Evolutionary conservation across 2,329 filamentous ascomycete genomes (phyloP), one percentile per base, ranked within the genome.

Genomic region (Epichloe uncinata): DNA sequence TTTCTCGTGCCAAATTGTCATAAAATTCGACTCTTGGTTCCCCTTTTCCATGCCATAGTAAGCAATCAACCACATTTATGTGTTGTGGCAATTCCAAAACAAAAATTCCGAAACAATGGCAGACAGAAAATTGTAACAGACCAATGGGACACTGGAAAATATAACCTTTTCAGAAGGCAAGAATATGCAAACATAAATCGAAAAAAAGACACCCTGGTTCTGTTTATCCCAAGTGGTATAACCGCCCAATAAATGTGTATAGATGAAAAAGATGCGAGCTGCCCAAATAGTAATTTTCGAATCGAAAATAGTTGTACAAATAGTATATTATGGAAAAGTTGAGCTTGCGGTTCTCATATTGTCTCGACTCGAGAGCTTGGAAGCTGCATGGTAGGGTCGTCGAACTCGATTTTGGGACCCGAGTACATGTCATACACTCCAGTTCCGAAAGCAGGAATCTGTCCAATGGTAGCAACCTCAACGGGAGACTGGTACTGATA

Each of bases 401-500:
- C 76, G 50, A 72, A 79, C 55, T 81, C 78, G 22, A 77, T 64
- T 66, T 82, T 81, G 41, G 70, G 68, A 3, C 58, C 62, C 13
- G 59, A 64, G 70, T 77, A 82, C 2, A 74, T 63, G 54, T 77
- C 74, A 54, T 74, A 75, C 15, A 75, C 66, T n/a, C 65, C 67
- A 16, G 71, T 66, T 5, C 70, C 69, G 52, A 73, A 79, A 6
- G 71, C 64, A 12, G 74, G 73, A 4, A 78, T 56, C 54, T 73
- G 70, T 16, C 75, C 70, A 48, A 79, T 77, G 44, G 72, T 74
- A 42, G 73, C 63, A 42, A 80, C 74, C 59, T 77, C 77, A n/a
- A 78, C 73, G 0, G 76, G 77, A 11, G 74, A 59, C 56, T 81
- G 76, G 57, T 79, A 81, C 34, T 73, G 69, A 54, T 77, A 79